Base-by-base conservation (phyloP, 257 asterid genomes). In the Capsicum rhomboideum region DNA sequence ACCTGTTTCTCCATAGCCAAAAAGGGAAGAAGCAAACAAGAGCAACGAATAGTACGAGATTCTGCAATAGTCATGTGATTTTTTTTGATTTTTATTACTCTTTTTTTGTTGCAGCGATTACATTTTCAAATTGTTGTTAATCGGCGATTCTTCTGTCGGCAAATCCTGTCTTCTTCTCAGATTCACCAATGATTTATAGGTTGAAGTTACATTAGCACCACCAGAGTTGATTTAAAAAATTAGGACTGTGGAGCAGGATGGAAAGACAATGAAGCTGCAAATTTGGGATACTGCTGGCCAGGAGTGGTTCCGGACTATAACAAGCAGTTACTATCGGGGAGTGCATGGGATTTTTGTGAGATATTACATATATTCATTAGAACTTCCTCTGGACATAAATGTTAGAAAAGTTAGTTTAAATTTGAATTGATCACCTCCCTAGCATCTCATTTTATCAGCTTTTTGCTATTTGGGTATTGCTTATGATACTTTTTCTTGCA, bases 251-350 rank as follows among this genome's bases (percentile, higher is more conserved):
- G 99, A 96, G 93, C 91, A 87, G 82, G 98, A 96, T 82, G 97
- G 97, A 69, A 96, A 96, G 94, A 96, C 98, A 44, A 90, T 90
- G 92, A 94, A 94, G 91, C 93, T 96, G 82, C 97, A 96, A 85
- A 94, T 96, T 86, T 96, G 98, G 98, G 99, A 93, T 88, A 96
- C 99, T 55, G 99, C 95, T 42, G 99, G 99, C 84, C 99, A 96
- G 92, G 99, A 94, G 88, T 93, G 97, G 56, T 96, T 94, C 87
- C 86, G 99, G 88, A 96, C 98, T 61, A 96, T 96, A 91, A 94
- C 98, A 52, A 96, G 99, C 97, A 96, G 99, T 88, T 96, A 94
- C 83, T 93, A 96, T 87, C 95, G 97, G 67, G 98, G 99, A 88
- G 98, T 98, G 84, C 99, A 96, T 80, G 99, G 98, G 86, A 96